These are phyloP conservation scores for Punica granatum DNA, from an alignment of 345 rosid genomes.

Conservation along the genomic window DNA sequence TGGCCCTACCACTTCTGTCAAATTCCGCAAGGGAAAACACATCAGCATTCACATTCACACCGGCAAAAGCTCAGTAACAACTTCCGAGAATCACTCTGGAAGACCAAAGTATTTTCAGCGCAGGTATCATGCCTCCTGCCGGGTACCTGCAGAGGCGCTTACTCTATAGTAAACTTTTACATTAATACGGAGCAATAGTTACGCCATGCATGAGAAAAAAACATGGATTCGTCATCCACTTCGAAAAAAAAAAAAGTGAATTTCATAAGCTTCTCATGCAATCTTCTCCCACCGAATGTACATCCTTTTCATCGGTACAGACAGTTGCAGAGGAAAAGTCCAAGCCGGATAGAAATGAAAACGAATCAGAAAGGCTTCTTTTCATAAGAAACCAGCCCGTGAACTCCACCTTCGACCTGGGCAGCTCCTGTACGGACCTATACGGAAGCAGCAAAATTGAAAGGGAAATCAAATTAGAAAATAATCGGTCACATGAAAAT, in stretches of 20 bases:
- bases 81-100: no score
- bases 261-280: neutral
- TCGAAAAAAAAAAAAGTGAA: neutral
- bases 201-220: neutral
- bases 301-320: neutral
- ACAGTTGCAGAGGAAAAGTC: neutral
- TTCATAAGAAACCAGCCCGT: conserved; percentile 62
- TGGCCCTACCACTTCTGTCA: no score
- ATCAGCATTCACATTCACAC: no score
- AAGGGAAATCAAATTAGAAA: neutral
- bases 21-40: no score
- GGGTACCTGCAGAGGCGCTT: neutral
- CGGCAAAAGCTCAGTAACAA: no score
- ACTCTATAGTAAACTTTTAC: neutral
- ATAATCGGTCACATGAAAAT: neutral
- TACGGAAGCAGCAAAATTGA: neutral
- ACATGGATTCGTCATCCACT: neutral
- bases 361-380: conserved; percentile 49
- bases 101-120: no score
- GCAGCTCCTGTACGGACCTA: conserved; percentile 94
- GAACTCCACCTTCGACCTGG: conserved; percentile 83
- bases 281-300: neutral
- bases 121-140: no score
- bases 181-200: neutral
- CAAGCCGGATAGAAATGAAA: no score